Percentiles rank a stretch among this genome's conserved stretches.
These are phyloP conservation scores for Ocimum tenuiflorum DNA, from an alignment of 257 asterid genomes.

Conservation along the genomic window DNA sequence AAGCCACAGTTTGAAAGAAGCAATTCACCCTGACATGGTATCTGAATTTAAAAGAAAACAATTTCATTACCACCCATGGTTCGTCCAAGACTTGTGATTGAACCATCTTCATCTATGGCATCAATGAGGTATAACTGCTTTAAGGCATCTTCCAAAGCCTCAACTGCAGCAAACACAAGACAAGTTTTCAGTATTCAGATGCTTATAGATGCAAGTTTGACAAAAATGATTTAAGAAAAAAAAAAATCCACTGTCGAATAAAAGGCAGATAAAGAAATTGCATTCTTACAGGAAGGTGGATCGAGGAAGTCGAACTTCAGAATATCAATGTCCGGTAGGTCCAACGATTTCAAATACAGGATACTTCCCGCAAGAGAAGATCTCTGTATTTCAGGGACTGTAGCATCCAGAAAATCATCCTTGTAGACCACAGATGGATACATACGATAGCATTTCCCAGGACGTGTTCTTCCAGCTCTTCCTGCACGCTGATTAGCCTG, in stretches of 20 bases:
- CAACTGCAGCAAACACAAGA: constrained; percentile 48
- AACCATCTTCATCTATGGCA: constrained; percentile 85
- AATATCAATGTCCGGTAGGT: constrained; percentile 85
- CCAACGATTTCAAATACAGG: constrained; percentile 81
- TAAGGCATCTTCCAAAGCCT: constrained; percentile 88
- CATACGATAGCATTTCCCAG: constrained; percentile 86
- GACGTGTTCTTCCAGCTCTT: constrained; percentile 97
- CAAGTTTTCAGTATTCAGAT: constrained; percentile 13
- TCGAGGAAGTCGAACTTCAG: constrained; percentile 91
- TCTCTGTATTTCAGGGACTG: constrained; percentile 94
- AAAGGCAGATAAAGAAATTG: constrained; percentile 15
- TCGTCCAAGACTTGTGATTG: constrained; percentile 70
- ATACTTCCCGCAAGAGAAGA: constrained; percentile 95
- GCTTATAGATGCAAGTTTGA: constrained; percentile 8
- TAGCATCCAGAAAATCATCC: constrained; percentile 80
- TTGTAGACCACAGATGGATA: constrained; percentile 66
- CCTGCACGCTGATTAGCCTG: constrained; percentile 99
- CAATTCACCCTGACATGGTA: not conserved
- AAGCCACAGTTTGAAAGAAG: not conserved
- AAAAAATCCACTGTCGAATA: not conserved
- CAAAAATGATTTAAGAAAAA: not conserved
- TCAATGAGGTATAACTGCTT: constrained; percentile 78
- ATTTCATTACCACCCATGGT: constrained; percentile 69
- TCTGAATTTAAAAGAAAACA: constrained; percentile 10
- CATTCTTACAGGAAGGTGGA: constrained; percentile 73